phyloP scores from a whole-genome alignment of 2,329 filamentous ascomycete genomes.

The Neoscytalidium dimidiatum region DNA sequence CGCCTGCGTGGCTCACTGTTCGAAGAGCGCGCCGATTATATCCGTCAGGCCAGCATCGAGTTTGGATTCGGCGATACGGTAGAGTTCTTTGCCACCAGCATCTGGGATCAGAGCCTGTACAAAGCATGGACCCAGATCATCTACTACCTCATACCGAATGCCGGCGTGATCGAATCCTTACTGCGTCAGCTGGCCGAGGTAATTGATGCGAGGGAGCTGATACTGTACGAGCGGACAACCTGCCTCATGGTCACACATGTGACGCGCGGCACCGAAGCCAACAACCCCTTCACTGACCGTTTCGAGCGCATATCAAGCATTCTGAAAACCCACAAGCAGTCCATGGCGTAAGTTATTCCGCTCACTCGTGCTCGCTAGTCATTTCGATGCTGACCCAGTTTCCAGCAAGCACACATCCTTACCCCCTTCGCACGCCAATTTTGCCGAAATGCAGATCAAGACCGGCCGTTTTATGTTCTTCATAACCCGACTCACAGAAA shows the following conservation, averaged over 20 bases:
- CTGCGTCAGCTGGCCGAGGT: constrained; percentile 79
- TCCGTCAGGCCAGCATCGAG: constrained; percentile 70
- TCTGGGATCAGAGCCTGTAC: constrained; percentile 98
- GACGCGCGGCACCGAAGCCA: constrained; percentile 70
- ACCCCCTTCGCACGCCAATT: constrained; percentile 79
- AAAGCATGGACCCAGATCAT: constrained; percentile 99
- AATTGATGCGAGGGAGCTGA: constrained; percentile 89
- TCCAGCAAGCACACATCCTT: constrained; percentile 75
- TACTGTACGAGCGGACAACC: constrained; percentile 92
- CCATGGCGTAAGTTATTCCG: constrained; percentile 48
- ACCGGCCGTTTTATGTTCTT: constrained; percentile 86
- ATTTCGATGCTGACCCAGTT: constrained; percentile 31
- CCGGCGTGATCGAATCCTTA: constrained; percentile 83
- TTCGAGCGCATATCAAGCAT: constrained; percentile 96
- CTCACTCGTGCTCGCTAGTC: not conserved
- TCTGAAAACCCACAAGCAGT: constrained; percentile 97
- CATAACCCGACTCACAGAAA: constrained; percentile 92
- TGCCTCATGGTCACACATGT: constrained; percentile 96
- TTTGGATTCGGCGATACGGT: constrained; percentile 61
- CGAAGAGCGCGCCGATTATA: constrained; percentile 76
- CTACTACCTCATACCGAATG: constrained; percentile 94
- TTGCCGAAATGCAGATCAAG: constrained; percentile 79
- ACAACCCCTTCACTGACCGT: constrained; percentile 88
- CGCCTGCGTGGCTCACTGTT: constrained; percentile 79
- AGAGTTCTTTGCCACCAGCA: constrained; percentile 90